A percentile compares a stretch with the other conserved stretches of the same genome.
phyloP scores from a whole-genome alignment of 495 filamentous ascomycete species.

The Penicillium bialowiezense region DNA sequence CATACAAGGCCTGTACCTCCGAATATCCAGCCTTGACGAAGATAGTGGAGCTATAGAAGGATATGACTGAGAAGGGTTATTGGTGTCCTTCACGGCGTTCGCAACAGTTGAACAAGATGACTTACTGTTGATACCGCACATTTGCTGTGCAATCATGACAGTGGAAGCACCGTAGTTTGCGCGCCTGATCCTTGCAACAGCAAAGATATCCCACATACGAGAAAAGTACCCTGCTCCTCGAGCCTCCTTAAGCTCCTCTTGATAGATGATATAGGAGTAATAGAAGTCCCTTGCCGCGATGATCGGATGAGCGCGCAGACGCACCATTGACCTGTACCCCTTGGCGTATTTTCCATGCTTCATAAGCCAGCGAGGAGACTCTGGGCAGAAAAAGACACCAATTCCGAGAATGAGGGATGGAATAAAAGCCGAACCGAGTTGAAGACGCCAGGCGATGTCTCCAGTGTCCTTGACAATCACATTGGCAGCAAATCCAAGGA shows the following conservation, averaged over 20 bases:
- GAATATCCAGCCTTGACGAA: slow-evolving; percentile 59
- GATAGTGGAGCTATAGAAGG: slow-evolving; percentile 77
- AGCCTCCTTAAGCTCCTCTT: slow-evolving; percentile 43
- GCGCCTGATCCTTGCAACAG: slow-evolving; percentile 60
- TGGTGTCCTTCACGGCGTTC: not conserved
- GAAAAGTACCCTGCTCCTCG: slow-evolving; percentile 48
- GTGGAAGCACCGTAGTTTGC: slow-evolving; percentile 60
- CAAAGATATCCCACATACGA: slow-evolving; percentile 59
- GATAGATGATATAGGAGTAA: slow-evolving; percentile 54
- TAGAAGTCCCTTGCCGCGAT: slow-evolving; percentile 35
- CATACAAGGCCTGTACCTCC: slow-evolving; percentile 61
- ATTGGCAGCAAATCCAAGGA: slow-evolving; percentile 61
- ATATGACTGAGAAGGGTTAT: slow-evolving; percentile 52
- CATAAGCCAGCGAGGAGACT: slow-evolving; percentile 67
- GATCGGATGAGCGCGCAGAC: slow-evolving; percentile 51
- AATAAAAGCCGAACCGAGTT: slow-evolving; percentile 65
- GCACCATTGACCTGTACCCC: slow-evolving; percentile 53
- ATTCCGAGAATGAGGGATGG: slow-evolving; percentile 60
- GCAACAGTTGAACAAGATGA: slow-evolving; percentile 8
- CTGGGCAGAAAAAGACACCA: slow-evolving; percentile 62
- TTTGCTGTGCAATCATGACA: slow-evolving; percentile 60
- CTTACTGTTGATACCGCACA: slow-evolving; percentile 48
- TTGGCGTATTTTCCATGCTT: slow-evolving; percentile 51
- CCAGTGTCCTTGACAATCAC: slow-evolving; percentile 56
- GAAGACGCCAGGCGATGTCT: slow-evolving; percentile 59